Evolutionary conservation across 768 basidiomycete species (phyloP), one percentile per base, ranked within the genome.

Genomic region (Calvatia gigantea): DNA sequence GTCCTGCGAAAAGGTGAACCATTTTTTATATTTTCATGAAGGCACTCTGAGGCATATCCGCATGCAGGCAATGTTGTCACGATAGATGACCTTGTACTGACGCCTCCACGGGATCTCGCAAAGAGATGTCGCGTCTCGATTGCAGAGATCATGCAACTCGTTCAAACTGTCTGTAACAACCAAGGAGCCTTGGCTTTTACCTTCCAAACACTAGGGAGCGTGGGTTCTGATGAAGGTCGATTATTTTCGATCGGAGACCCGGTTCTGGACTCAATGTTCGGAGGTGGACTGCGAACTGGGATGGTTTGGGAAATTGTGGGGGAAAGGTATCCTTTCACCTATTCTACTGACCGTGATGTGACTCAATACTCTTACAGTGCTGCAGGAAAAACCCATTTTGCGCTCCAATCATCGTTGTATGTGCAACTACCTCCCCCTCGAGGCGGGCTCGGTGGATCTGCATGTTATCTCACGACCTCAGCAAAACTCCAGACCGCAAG

Each of bases 311-410:
- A 98, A 62, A 72, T 96, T 37, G 85, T 79, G 11, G 94, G 94
- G 25, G 91, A 96, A 76, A 91, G 92, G 94, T 94, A 68, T 58
- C 72, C n/a, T 25, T n/a, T 41, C 38, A 27, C 6, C 19, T 25
- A 29, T 17, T 48, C 65, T 38, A 64, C 32, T 28, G 15, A 9
- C 8, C 2, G 6, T 23, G 14, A 9, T 31, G 51, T 44, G 51
- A 42, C 31, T 57, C 17, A 44, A 9, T 15, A 1, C 8, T 6
- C 27, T 42, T 12, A 14, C 66, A 99, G 97, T 66, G 87, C 94
- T 21, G 85, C 96, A 25, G 97, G 97, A 35, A 99, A 99, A 73
- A 94, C 94, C 0, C 94, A 98, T 63, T 70, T 98, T 4, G 90
- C 89, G 3, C 75, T 99, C 12, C 94, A 95, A 61, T 78, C 93